Evolutionary conservation across 495 filamentous ascomycete genomes (phyloP).

Genomic region (Delitschia confertaspora): DNA sequence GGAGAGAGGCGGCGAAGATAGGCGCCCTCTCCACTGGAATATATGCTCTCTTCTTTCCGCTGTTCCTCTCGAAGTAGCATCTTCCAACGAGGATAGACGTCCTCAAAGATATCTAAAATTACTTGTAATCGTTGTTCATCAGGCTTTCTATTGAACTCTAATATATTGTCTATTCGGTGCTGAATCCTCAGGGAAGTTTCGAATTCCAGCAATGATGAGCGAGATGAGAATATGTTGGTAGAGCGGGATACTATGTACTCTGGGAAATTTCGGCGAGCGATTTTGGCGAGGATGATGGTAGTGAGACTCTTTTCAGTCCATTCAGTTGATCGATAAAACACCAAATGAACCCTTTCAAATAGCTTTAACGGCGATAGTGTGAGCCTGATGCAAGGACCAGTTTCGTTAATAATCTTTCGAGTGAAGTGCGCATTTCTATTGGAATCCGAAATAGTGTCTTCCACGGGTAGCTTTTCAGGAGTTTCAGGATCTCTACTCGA

Average conservation of each 20-base stretch:
- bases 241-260: constrained; percentile 85
- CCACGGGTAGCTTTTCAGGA: constrained; percentile 23
- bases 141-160: constrained; percentile 76
- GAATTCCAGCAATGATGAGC: constrained; percentile 71
- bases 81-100: constrained; percentile 73
- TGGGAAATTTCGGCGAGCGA: constrained; percentile 78
- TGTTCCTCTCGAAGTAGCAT: constrained; percentile 66
- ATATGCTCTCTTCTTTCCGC: constrained; percentile 66
- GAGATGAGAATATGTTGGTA: constrained; percentile 75
- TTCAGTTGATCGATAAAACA: constrained; percentile 92
- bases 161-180: constrained; percentile 68
- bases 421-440: constrained; percentile 53
- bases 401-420: constrained; percentile 67
- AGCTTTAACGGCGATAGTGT: constrained; percentile 64
- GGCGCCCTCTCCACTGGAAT: constrained; percentile 76
- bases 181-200: constrained; percentile 80
- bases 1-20: constrained; percentile 89
- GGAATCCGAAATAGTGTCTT: constrained; percentile 25
- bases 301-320: constrained; percentile 97
- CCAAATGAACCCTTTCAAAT: constrained; percentile 88
- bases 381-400: constrained; percentile 77
- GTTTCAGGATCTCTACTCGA: constrained; percentile 13
- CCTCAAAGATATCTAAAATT: constrained; percentile 65
- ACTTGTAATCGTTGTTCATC: constrained; percentile 51
- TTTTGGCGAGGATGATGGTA: constrained; percentile 87